Conservation (phyloP, 805 yeast genomes). For the Teunomyces panamensis region DNA sequence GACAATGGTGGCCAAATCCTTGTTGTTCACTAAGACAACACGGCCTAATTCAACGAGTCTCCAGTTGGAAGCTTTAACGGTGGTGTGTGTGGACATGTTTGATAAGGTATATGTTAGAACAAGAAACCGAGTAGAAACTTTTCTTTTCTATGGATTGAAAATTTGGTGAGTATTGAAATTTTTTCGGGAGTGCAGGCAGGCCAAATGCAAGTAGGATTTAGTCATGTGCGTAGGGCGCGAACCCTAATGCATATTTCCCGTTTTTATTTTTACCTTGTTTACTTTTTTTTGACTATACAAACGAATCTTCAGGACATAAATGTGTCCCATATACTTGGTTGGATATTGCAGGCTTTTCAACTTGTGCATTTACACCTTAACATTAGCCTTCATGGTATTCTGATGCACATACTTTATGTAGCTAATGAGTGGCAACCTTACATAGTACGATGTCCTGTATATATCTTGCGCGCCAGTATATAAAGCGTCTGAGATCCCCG, state of each 20-base stretch:
- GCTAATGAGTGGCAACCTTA: too few relatives aligned
- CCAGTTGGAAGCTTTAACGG: slow-evolving; percentile 97
- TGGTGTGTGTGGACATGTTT: slow-evolving; percentile 30
- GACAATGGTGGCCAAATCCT: slow-evolving; percentile 94
- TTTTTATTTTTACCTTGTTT: too few relatives aligned
- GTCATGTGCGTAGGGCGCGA: not conserved
- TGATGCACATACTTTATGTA: too few relatives aligned
- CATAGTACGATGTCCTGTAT: not conserved
- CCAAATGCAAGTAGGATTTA: not conserved
- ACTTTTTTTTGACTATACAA: too few relatives aligned
- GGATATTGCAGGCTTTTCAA: too few relatives aligned
- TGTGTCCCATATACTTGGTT: too few relatives aligned
- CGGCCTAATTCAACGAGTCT: slow-evolving; percentile 99
- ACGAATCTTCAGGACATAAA: too few relatives aligned
- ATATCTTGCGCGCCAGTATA: not conserved
- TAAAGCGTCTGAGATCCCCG: not conserved
- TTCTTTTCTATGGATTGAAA: slow-evolving; percentile 1
- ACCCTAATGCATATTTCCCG: not conserved
- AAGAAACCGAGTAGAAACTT: slow-evolving; percentile 2
- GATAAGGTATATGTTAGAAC: slow-evolving; percentile 3
- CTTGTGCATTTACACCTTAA: too few relatives aligned
- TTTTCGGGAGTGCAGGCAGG: slow-evolving; percentile 3
- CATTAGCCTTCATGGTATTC: too few relatives aligned
- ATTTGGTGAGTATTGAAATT: slow-evolving; percentile 4
- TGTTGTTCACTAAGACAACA: slow-evolving; percentile 83